Evolutionary conservation across 139 green algal genomes (phyloP).

Genomic region (Coelastrella sp.): DNA sequence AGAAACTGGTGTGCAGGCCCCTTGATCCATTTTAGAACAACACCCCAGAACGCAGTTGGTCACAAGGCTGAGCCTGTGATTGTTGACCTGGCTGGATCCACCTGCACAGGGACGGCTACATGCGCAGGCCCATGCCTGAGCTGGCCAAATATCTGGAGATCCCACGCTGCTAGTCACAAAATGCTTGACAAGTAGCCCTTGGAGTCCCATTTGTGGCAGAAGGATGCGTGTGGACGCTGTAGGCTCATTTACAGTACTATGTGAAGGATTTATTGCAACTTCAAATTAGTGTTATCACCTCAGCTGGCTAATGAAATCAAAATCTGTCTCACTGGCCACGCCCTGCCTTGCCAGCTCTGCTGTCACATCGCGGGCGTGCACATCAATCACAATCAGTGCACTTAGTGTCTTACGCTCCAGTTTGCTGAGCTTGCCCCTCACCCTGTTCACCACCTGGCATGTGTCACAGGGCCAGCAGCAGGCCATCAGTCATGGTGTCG

Average conservation of each 20-base stretch:
- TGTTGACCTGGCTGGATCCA: too few relatives aligned
- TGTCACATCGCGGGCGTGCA: slow-evolving; percentile 80
- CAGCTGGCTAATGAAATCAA: slow-evolving; percentile 85
- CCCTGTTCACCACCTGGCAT: slow-evolving; percentile 68
- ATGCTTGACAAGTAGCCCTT: background rate
- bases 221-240: background rate
- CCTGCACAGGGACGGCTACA: too few relatives aligned
- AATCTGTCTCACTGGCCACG: slow-evolving; percentile 71
- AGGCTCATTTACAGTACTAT: background rate
- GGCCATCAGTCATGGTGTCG: too few relatives aligned
- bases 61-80: too few relatives aligned
- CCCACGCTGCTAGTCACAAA: too few relatives aligned
- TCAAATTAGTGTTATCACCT: slow-evolving; percentile 16
- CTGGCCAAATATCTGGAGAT: too few relatives aligned
- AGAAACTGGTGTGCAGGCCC: too few relatives aligned
- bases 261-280: background rate
- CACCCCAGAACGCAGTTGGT: too few relatives aligned
- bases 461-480: too few relatives aligned
- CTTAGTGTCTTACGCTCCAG: slow-evolving; percentile 83
- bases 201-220: background rate
- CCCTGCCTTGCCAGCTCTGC: slow-evolving; percentile 60
- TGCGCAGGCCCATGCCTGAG: too few relatives aligned
- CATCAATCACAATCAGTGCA: slow-evolving; percentile 87
- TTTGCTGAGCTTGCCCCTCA: slow-evolving; percentile 77
- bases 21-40: too few relatives aligned